phyloP scores from a whole-genome alignment of 257 asterid species.

The Schizonepeta tenuifolia region DNA sequence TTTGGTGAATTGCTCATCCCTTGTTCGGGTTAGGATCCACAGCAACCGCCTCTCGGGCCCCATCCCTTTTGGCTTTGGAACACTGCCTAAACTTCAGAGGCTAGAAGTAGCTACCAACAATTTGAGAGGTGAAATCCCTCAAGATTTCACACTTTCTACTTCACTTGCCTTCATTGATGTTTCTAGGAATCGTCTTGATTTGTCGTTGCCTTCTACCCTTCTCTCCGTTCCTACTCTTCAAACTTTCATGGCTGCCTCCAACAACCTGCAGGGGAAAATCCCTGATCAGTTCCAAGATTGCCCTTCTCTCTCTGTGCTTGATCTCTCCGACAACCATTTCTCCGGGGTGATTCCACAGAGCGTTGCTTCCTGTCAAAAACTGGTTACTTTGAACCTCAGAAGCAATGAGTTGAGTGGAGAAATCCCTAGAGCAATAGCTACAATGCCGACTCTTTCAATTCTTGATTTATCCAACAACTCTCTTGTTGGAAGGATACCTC shows the following conservation, averaged over 20 bases:
- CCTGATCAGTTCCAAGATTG: constrained; percentile 69
- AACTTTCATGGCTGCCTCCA: constrained; percentile 57
- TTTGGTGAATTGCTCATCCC: constrained; percentile 63
- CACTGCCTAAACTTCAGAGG: constrained; percentile 63
- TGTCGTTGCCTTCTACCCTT: constrained; percentile 57
- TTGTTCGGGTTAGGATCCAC: constrained; percentile 72
- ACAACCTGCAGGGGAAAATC: constrained; percentile 60
- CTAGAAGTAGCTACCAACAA: constrained; percentile 67
- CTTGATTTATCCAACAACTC: constrained; percentile 73
- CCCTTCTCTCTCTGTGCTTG: constrained; percentile 63
- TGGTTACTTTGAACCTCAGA: constrained; percentile 60
- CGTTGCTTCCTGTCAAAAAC: constrained; percentile 65
- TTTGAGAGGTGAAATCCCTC: constrained; percentile 67
- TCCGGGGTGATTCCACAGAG: constrained; percentile 67
- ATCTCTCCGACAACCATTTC: constrained; percentile 65
- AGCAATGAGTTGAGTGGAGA: constrained; percentile 63
- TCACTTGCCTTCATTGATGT: constrained; percentile 72
- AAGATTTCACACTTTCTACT: constrained; percentile 55
- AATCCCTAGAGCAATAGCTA: constrained; percentile 62
- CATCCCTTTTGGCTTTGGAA: constrained; percentile 70
- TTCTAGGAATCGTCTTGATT: constrained; percentile 54
- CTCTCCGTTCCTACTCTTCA: constrained; percentile 64
- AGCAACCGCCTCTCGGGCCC: constrained; percentile 61
- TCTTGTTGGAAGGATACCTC: constrained; percentile 67
- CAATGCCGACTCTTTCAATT: constrained; percentile 61